Conservation (phyloP, 441 rosid species). For the Croton laevigatus region DNA sequence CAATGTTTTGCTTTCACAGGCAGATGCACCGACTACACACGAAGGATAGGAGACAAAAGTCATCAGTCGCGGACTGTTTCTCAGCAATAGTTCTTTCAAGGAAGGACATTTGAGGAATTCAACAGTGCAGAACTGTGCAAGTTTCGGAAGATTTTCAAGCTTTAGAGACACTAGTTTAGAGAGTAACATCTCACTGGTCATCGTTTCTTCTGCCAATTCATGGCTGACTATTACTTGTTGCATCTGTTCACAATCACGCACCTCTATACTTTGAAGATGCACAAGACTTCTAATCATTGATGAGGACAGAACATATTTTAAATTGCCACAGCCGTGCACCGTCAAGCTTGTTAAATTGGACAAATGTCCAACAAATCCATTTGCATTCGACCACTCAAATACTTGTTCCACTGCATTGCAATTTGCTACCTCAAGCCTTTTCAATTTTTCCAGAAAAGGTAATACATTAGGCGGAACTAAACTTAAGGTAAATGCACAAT, state of each 20-base stretch:
- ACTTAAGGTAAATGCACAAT: background rate
- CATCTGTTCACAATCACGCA: background rate
- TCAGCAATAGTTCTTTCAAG: background rate
- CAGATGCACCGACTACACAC: background rate
- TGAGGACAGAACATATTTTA: constrained; percentile 11
- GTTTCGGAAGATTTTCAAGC: constrained; percentile 18
- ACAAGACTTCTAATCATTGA: constrained; percentile 10
- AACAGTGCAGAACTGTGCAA: constrained; percentile 17
- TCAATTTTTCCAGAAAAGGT: constrained; percentile 3
- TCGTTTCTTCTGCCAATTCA: background rate
- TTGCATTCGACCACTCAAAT: constrained; percentile 7
- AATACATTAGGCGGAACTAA: constrained; percentile 11
- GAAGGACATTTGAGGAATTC: constrained; percentile 3
- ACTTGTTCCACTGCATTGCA: constrained; percentile 16
- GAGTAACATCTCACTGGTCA: background rate
- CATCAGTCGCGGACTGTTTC: background rate
- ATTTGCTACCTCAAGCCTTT: constrained; percentile 3
- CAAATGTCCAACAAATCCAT: background rate
- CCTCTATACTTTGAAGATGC: background rate
- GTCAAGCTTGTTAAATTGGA: background rate
- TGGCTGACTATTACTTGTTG: constrained; percentile 7
- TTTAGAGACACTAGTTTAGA: background rate
- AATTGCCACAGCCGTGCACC: background rate
- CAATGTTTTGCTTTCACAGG: background rate
- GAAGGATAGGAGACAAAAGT: background rate